Base-by-base conservation (phyloP, 345 rosid species). In the Eucalyptus virginea region DNA sequence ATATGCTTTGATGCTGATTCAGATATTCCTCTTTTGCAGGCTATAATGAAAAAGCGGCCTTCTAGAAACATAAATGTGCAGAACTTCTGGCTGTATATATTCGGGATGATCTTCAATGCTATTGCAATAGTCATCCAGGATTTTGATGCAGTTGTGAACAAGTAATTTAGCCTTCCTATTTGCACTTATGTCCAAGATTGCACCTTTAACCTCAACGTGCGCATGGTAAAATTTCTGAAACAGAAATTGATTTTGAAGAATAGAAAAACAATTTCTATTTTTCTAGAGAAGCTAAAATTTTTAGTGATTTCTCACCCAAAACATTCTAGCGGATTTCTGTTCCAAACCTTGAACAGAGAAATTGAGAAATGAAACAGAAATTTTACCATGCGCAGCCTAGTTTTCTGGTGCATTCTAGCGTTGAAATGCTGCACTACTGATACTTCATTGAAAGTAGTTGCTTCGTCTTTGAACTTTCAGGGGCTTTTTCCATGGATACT, bases 401-500 rank as follows among this genome's bases (percentile, higher is more conserved):
- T 30, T n/a, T 32, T 88, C 23, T 49, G 48, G 86, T 86, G 87
- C 91, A 47, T 28, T 32, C 45, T 37, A 72, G 15, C 3, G 0
- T 40, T 77, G 83, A 77, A 77, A 12, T 19, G 45, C 47, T 21
- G 47, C 83, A 77, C 3, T 37, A 37, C 15, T 37, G 83, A 3
- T 77, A 47, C 83, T 21, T 77, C 83, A 21, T 77, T 77, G 45
- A 77, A 72, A 77, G 47, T 62, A 65, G 65, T 87, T 56, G 34
- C 87, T 26, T 88, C 37, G 56, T 69, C 54, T 81, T 72, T 65
- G 88, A 86, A 51, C 72, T 56, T 92, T 86, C 94, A 98, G 98
- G 96, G 99, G 99, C 52, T 98, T 98, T 93, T 98, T 98, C 92
- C 98, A 98, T 90, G 99, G 99, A 54, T 98, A 98, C 91, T 95